A percentile compares a stretch with the other conserved stretches of the same genome.
Conservation (phyloP, 2,329 filamentous ascomycete species). For the Aspergillus brasiliensis region DNA sequence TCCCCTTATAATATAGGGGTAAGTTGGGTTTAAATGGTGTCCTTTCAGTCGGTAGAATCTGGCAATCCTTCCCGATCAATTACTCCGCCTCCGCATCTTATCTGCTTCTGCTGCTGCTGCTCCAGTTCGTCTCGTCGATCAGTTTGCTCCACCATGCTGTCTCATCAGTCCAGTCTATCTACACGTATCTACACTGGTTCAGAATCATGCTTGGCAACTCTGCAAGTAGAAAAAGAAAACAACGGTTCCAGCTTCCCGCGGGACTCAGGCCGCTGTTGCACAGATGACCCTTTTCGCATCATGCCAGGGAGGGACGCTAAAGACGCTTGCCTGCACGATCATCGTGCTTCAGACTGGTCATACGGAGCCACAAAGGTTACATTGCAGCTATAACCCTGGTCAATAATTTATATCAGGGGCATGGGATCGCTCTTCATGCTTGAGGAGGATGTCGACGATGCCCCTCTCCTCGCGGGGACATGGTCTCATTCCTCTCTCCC, state of each 20-base stretch:
- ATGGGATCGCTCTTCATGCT: background rate
- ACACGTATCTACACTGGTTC: background rate
- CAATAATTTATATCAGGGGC: background rate
- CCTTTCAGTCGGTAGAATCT: too few relatives aligned
- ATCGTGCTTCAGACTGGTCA: background rate
- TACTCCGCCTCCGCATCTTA: constrained; percentile 1
- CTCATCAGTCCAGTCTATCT: background rate
- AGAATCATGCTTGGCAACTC: background rate
- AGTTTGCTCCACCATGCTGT: background rate
- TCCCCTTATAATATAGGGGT: background rate
- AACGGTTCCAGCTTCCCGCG: background rate
- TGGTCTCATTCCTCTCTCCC: background rate
- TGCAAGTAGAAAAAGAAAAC: background rate
- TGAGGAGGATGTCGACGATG: background rate
- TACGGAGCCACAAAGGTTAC: constrained; percentile 1
- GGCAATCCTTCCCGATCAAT: background rate
- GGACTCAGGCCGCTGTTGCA: background rate
- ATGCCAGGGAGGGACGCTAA: background rate
- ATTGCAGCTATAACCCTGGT: background rate
- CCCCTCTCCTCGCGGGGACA: background rate
- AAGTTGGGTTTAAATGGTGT: too few relatives aligned
- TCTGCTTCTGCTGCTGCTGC: background rate
- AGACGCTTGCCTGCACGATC: background rate
- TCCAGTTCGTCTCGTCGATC: background rate
- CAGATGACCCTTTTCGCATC: background rate